Conservation (phyloP, 192 early-diverging fungal genomes). For the Backusella psychrophila region DNA sequence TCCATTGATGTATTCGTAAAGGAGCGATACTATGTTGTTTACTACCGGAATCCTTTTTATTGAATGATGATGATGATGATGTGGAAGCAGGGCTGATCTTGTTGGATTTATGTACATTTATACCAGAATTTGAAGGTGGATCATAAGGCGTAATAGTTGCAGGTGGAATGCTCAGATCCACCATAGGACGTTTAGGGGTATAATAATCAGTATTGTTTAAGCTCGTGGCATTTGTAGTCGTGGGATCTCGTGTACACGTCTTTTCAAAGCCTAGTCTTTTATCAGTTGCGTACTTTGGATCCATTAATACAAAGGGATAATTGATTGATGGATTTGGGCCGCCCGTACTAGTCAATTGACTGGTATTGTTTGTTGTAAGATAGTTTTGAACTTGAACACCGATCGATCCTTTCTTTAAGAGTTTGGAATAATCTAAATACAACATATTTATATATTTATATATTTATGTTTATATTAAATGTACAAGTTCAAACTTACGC, state of each 20-base stretch:
- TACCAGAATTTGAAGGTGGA: neutral
- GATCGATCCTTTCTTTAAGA: conserved; percentile 8
- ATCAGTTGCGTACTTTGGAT: conserved; percentile 3
- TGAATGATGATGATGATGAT: neutral
- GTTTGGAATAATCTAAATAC: conserved; percentile 11
- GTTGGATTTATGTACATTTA: conserved; percentile 2
- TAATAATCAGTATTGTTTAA: neutral
- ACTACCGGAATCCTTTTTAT: neutral
- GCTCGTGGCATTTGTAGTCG: neutral
- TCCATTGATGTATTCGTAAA: conserved; percentile 10
- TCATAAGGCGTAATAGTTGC: neutral
- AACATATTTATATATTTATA: too few relatives aligned
- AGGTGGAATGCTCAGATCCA: neutral
- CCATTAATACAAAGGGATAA: conserved; percentile 11
- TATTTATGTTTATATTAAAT: too few relatives aligned
- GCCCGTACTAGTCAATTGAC: neutral
- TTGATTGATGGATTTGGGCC: neutral
- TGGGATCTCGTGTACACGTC: neutral
- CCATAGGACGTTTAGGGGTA: neutral
- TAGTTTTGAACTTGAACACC: conserved; percentile 9
- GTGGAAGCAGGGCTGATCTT: neutral
- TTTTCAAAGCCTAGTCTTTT: neutral
- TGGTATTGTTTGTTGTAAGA: neutral
- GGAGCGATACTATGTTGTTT: neutral
- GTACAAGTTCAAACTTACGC: conserved; percentile 52